These are phyloP conservation scores for Suillus sp. DNA, from an alignment of 768 basidiomycete genomes.

Conservation along the genomic window DNA sequence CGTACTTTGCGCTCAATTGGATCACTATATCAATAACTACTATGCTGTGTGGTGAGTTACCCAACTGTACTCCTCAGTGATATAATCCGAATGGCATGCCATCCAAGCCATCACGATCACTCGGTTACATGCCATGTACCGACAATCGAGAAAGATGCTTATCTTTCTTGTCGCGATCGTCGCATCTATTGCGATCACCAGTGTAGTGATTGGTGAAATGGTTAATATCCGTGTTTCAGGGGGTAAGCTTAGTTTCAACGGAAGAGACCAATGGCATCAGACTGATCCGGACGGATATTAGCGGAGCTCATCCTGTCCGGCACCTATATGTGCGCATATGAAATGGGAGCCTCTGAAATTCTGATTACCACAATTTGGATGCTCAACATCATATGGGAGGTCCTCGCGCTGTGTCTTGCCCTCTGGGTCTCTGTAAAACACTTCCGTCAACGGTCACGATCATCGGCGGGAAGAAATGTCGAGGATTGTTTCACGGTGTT, in stretches of 20 bases:
- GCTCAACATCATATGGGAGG: background rate
- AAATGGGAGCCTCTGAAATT: background rate
- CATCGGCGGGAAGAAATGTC: background rate
- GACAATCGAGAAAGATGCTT: background rate
- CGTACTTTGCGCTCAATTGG: background rate
- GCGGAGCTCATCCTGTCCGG: background rate
- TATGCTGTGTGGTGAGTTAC: background rate
- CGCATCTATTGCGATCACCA: background rate
- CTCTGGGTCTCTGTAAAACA: background rate
- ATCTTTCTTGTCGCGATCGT: background rate
- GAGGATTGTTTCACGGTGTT: background rate
- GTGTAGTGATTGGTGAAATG: background rate
- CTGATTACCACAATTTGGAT: background rate
- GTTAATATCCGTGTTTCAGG: background rate
- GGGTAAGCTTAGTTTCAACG: background rate
- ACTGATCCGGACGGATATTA: background rate
- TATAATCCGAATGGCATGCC: background rate
- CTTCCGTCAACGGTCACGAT: background rate
- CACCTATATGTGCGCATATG: background rate
- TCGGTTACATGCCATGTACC: conserved; percentile 1
- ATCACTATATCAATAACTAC: background rate
- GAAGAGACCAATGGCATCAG: background rate
- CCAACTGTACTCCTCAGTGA: background rate
- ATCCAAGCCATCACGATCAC: background rate
- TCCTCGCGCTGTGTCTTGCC: background rate